A percentile compares a stretch with the other conserved stretches of the same genome.
phyloP scores from a whole-genome alignment of 1,139 yeast genomes.

The Casaregolazyma lundiana region DNA sequence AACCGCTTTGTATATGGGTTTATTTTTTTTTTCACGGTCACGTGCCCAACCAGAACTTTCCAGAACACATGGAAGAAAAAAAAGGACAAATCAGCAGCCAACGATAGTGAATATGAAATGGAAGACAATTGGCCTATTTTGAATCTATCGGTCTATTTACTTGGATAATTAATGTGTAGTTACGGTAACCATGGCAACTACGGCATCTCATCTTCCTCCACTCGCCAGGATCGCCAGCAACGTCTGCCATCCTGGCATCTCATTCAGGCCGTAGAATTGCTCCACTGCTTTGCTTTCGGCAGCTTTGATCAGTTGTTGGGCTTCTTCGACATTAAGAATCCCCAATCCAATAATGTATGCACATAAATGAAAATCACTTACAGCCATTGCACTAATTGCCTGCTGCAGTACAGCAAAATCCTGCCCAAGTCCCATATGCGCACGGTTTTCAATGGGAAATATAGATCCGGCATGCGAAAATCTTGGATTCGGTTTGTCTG shows the following conservation, averaged over 20 bases:
- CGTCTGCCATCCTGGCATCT: conserved; percentile 74
- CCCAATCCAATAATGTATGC: conserved; percentile 51
- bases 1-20: neutral
- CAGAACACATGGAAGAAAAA: neutral
- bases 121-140: neutral
- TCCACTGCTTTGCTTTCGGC: conserved; percentile 29
- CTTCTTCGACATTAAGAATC: conserved; percentile 48
- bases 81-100: too few relatives aligned
- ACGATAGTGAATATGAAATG: too few relatives aligned
- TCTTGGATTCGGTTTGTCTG: conserved; percentile 53
- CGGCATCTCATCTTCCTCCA: conserved; percentile 10
- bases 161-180: too few relatives aligned
- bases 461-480: conserved; percentile 34
- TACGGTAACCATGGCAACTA: too few relatives aligned
- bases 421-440: conserved; percentile 67
- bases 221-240: conserved; percentile 49
- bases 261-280: conserved; percentile 53
- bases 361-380: conserved; percentile 71
- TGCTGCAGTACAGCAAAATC: conserved; percentile 46
- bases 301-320: conserved; percentile 42
- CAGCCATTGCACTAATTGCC: conserved; percentile 31
- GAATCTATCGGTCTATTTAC: too few relatives aligned
- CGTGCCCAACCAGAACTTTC: neutral
- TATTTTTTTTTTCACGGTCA: too few relatives aligned
- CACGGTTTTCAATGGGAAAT: conserved; percentile 78